Percentiles rank a stretch among this genome's conserved stretches.
phyloP scores from a whole-genome alignment of 1,284 basidiomycete species.

The Ganoderma lingzhi region DNA sequence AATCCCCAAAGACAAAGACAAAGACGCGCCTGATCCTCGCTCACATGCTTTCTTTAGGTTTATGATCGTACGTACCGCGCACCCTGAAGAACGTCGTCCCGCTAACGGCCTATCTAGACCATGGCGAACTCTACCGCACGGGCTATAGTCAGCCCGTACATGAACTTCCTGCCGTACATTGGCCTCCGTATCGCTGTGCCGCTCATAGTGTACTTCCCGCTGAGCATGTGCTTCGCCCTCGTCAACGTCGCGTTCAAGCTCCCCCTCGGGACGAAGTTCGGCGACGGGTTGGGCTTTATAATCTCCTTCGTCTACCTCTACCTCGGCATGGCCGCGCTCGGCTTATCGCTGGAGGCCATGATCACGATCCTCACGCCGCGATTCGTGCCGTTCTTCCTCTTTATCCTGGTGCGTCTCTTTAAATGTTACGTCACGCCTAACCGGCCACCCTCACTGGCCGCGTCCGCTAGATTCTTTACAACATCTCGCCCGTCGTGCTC shows the following conservation, averaged over 20 bases:
- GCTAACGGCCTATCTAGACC: constrained; percentile 41
- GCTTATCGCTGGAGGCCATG: constrained; percentile 52
- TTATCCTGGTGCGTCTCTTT: constrained; percentile 37
- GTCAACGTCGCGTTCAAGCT: constrained; percentile 53
- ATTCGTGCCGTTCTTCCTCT: constrained; percentile 45
- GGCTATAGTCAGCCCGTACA: constrained; percentile 51
- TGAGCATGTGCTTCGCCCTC: constrained; percentile 55
- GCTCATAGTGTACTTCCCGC: constrained; percentile 47
- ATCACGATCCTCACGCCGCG: constrained; percentile 43
- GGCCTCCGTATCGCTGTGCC: constrained; percentile 49
- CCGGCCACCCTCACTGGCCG: no score
- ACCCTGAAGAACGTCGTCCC: constrained; percentile 45
- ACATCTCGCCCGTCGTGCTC: constrained; percentile 51
- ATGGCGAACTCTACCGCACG: constrained; percentile 53
- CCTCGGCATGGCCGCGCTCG: constrained; percentile 45
- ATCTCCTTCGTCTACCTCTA: constrained; percentile 50
- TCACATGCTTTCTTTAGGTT: constrained; percentile 15
- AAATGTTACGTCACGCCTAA: no score
- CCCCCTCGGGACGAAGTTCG: constrained; percentile 47
- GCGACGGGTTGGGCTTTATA: constrained; percentile 53
- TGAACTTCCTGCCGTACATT: constrained; percentile 49
- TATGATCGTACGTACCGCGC: constrained; percentile 31
- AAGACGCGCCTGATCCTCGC: not conserved
- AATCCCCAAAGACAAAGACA: not conserved
- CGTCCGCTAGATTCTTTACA: constrained; percentile 48